Evolutionary conservation across 371 early-diverging fungal species (phyloP), one percentile per base, ranked within the genome.

Genomic region (Lichtheimia ornata): DNA sequence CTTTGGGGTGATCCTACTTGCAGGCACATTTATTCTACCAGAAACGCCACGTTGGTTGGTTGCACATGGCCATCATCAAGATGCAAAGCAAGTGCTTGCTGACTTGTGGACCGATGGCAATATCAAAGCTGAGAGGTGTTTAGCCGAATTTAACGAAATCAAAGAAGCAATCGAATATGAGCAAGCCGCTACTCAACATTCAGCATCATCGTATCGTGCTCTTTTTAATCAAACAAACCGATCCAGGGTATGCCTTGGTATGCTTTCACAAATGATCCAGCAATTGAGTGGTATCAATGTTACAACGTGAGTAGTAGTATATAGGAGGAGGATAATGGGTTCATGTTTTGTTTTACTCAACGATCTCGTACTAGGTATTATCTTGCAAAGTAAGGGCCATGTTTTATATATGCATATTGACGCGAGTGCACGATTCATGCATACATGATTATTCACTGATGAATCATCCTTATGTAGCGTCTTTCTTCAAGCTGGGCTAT

Each of bases 31-130:
- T 45, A 56, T 84, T 55, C 65, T 85, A 22, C 86, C 86, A 27
- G 84, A 82, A 58, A 71, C 85, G 5, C 84, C 85, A 55, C 83
- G 85, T 66, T 85, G 85, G 85, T 62, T 85, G 43, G 68, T 76
- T 62, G 68, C 73, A 45, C 76, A 81, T 25, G 83, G 74, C 41
- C 43, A 66, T 22, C 69, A 70, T 24, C 75, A 76, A 5, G 74
- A 76, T 13, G 67, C 66, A 58, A 73, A 79, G 58, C 56, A 49
- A 5, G 72, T 79, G 13, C 56, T 79, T 15, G 75, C 75, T n/a
- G 61, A 72, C 30, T 67, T 74, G 49, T 80, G 75, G 75, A 63
- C 80, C 9, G 72, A 80, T n/a, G 73, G 72, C 40, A 75, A 77
- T 30, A 65, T 53, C 15, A 70, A 58, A 20, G 73, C 74, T 50